Percentiles rank a stretch among this genome's conserved stretches.
These are phyloP conservation scores for Raffaelea ambrosiae DNA, from an alignment of 2,329 filamentous ascomycete genomes.

Conservation along the genomic window DNA sequence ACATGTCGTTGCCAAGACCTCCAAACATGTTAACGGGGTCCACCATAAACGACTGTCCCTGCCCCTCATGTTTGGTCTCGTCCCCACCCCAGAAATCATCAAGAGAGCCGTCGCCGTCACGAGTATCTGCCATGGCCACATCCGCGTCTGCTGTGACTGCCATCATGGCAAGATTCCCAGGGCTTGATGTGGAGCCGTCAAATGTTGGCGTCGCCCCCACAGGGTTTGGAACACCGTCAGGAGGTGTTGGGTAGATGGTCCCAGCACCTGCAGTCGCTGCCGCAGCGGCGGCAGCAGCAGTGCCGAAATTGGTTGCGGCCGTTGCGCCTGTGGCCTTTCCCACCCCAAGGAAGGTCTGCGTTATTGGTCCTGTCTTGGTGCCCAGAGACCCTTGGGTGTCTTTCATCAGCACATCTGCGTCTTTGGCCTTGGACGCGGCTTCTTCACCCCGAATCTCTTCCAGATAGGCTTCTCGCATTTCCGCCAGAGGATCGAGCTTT, in stretches of 20 bases:
- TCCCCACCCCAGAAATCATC: slow-evolving; percentile 29
- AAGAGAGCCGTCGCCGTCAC: slow-evolving; percentile 14
- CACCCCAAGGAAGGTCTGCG: too few relatives aligned
- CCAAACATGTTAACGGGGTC: slow-evolving; percentile 53
- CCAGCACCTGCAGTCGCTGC: slow-evolving; percentile 29
- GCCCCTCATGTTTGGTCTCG: slow-evolving; percentile 37
- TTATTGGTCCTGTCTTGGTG: background rate
- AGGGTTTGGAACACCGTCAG: slow-evolving; percentile 51
- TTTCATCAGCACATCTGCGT: slow-evolving; percentile 9
- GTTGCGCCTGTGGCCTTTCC: slow-evolving; percentile 22
- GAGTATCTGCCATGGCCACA: slow-evolving; percentile 16
- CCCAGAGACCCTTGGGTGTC: slow-evolving; percentile 1
- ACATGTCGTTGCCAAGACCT: slow-evolving; percentile 61
- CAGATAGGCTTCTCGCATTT: slow-evolving; percentile 8
- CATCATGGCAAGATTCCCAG: slow-evolving; percentile 32
- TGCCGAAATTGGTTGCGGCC: slow-evolving; percentile 20
- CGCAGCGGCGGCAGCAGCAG: slow-evolving; percentile 9
- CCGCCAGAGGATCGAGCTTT: slow-evolving; percentile 9
- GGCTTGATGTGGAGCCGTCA: slow-evolving; percentile 48
- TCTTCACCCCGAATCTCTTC: slow-evolving; percentile 8
- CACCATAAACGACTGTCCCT: slow-evolving; percentile 33
- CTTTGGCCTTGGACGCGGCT: background rate
- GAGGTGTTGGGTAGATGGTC: slow-evolving; percentile 64
- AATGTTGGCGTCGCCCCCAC: slow-evolving; percentile 47
- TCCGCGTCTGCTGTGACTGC: slow-evolving; percentile 29